Conservation (phyloP, 1,139 yeast species). For the Citeromyces siamensis region DNA sequence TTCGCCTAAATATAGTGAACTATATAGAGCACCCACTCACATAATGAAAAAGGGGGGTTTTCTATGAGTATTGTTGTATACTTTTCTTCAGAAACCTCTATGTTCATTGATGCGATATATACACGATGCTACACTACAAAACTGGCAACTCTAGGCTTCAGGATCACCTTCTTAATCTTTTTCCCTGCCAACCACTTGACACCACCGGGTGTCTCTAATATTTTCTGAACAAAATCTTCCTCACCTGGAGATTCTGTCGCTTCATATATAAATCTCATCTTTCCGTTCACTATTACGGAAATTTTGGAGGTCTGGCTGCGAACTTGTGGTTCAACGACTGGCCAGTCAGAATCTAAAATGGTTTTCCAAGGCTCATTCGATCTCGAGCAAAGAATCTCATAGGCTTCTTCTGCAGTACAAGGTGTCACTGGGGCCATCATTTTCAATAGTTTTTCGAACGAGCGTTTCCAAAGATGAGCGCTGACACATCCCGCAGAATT, state of each 20-base stretch:
- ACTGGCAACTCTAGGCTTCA: slow-evolving; percentile 14
- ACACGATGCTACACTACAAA: slow-evolving; percentile 3
- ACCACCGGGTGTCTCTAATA: slow-evolving; percentile 19
- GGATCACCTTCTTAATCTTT: slow-evolving; percentile 23
- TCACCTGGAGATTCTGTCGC: slow-evolving; percentile 23
- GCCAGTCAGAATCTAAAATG: slow-evolving; percentile 44
- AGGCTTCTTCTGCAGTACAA: slow-evolving; percentile 69
- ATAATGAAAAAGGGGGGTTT: no score
- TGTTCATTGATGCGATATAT: no score
- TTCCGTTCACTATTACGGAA: slow-evolving; percentile 56
- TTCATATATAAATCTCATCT: slow-evolving; percentile 36
- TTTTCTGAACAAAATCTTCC: slow-evolving; percentile 19
- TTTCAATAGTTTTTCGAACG: slow-evolving; percentile 39
- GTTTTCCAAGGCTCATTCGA: slow-evolving; percentile 30
- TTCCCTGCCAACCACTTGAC: slow-evolving; percentile 21
- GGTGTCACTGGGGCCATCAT: slow-evolving; percentile 73
- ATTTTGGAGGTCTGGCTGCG: slow-evolving; percentile 23
- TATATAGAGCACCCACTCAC: no score
- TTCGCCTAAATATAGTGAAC: no score
- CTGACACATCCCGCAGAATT: slow-evolving; percentile 20
- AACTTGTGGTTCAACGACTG: slow-evolving; percentile 21
- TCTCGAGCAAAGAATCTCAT: slow-evolving; percentile 37
- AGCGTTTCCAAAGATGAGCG: slow-evolving; percentile 22
- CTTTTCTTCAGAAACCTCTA: no score
- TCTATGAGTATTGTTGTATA: no score